Evolutionary conservation across 2,329 filamentous ascomycete species (phyloP).

Genomic region (Lachnellula arida): DNA sequence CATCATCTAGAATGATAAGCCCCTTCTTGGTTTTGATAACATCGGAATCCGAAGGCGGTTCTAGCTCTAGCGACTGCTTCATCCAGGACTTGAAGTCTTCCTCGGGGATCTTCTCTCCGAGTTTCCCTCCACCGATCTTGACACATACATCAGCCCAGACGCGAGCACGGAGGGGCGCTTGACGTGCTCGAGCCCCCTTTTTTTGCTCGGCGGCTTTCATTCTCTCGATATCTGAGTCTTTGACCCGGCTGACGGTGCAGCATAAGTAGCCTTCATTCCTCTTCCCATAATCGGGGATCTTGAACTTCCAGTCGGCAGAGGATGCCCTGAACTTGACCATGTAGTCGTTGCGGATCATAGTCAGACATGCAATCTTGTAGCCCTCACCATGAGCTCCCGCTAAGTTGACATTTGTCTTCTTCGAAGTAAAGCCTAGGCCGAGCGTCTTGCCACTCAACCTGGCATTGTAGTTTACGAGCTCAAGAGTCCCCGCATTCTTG

Average conservation of each 20-base stretch:
- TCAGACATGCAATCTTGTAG: conserved; percentile 27
- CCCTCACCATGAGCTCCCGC: conserved; percentile 29
- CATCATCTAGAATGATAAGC: no score
- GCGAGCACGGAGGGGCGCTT: no score
- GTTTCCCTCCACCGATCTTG: no score
- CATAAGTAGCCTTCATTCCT: conserved; percentile 8
- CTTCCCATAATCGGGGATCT: conserved; percentile 4
- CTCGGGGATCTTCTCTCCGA: no score
- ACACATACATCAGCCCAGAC: no score
- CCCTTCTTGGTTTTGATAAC: no score
- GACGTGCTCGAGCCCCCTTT: no score
- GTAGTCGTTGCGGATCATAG: conserved; percentile 24
- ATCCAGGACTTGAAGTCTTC: no score
- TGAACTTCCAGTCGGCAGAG: conserved; percentile 22
- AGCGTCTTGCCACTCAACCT: conserved; percentile 12
- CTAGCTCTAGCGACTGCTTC: no score
- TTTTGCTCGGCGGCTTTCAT: neutral
- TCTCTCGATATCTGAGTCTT: neutral
- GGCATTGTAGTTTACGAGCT: conserved; percentile 26
- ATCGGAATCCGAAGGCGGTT: no score
- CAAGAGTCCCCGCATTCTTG: conserved; percentile 16
- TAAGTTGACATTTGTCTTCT: conserved; percentile 8
- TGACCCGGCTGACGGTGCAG: conserved; percentile 1
- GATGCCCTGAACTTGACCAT: conserved; percentile 17
- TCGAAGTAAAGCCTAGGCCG: conserved; percentile 13